Evolutionary conservation across 768 basidiomycete species (phyloP).

Genomic region (Auricularia cornea): DNA sequence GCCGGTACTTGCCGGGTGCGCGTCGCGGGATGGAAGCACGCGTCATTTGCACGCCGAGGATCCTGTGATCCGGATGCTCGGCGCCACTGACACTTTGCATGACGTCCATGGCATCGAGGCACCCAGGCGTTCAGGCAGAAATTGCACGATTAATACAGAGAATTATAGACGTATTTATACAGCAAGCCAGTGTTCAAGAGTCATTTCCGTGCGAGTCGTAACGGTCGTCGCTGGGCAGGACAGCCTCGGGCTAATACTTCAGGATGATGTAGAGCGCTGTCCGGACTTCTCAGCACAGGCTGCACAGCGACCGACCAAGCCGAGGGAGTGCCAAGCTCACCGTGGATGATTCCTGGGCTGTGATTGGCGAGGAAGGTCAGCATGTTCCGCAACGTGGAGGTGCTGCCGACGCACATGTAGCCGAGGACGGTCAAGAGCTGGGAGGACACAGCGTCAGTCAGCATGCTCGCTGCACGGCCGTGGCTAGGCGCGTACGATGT

Average conservation of each 20-base stretch:
- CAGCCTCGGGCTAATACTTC: slow-evolving; percentile 28
- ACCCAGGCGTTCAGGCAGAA: too few species aligned
- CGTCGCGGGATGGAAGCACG: too few species aligned
- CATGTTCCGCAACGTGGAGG: background rate
- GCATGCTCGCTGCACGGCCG: slow-evolving; percentile 2
- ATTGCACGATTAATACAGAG: background rate
- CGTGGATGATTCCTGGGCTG: slow-evolving; percentile 75
- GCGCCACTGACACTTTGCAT: too few species aligned
- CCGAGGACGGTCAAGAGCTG: slow-evolving; percentile 51
- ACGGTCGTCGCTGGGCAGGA: background rate
- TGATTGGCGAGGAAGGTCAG: slow-evolving; percentile 10
- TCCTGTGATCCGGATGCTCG: too few species aligned
- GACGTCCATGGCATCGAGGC: too few species aligned
- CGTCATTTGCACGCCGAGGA: too few species aligned
- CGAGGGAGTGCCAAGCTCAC: slow-evolving; percentile 20
- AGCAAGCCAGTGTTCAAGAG: background rate
- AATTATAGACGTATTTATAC: background rate
- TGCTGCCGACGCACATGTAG: slow-evolving; percentile 50
- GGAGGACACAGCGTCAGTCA: slow-evolving; percentile 3
- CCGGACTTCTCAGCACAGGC: background rate
- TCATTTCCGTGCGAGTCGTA: slow-evolving; percentile 3
- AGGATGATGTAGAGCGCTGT: slow-evolving; percentile 74
- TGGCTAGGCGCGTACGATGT: slow-evolving; percentile 34
- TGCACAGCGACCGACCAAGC: background rate
- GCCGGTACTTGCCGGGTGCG: too few species aligned